Percentiles rank a stretch among this genome's conserved stretches.
These are phyloP conservation scores for Cudoniella acicularis DNA, from an alignment of 495 filamentous ascomycete species.

Conservation along the genomic window DNA sequence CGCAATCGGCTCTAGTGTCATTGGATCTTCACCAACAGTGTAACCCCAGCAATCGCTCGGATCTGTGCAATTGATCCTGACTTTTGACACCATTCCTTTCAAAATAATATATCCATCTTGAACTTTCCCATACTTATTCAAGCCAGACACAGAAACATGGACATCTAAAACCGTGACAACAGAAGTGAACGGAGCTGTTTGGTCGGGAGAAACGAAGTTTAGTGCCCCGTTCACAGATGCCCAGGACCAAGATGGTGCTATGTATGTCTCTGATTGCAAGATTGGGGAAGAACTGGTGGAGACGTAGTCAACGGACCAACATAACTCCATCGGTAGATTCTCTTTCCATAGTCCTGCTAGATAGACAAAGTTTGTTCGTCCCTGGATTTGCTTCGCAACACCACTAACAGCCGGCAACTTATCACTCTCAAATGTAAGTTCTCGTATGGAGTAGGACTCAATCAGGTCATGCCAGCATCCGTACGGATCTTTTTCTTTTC, in stretches of 20 bases:
- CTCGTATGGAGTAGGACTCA: background rate
- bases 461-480: background rate
- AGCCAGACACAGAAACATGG: background rate
- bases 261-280: background rate
- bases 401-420: slow-evolving; percentile 5
- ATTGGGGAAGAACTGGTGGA: background rate
- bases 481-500: background rate
- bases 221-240: background rate
- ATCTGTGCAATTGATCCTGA: background rate
- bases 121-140: background rate
- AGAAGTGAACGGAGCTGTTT: background rate
- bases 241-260: background rate
- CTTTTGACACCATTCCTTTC: background rate
- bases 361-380: background rate
- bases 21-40: background rate
- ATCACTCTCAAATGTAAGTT: background rate
- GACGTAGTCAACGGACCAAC: background rate
- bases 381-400: background rate
- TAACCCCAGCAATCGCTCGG: background rate
- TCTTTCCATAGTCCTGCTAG: slow-evolving; percentile 3
- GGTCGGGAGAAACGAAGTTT: background rate
- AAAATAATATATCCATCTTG: background rate
- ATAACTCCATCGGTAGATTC: background rate
- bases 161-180: background rate
- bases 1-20: background rate